Base-by-base conservation (phyloP, 257 asterid species). In the Plantago elongata region DNA sequence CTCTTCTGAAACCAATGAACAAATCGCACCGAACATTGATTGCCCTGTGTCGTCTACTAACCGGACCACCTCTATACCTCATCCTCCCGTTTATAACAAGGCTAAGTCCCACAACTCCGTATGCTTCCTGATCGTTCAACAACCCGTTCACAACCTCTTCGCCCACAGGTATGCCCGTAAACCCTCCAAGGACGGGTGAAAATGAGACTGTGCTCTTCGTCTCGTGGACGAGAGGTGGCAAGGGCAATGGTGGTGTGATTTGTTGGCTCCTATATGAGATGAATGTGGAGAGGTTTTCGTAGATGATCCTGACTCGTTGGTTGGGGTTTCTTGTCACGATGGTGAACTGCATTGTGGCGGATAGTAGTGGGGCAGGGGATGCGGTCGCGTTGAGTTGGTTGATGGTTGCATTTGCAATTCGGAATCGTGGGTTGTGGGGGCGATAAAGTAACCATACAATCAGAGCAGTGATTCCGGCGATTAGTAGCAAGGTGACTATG, bases 331-430 rank as follows among this genome's bases (percentile, higher is more conserved):
- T 37, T 40, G 34, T 54, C 9, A 54, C 15, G 43, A 54, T 37
- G 10, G 59, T 54, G 59, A 54, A 54, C 17, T 54, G 59, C 59
- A 54, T 54, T 15, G 59, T 40, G 42, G 59, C 59, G 9, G 59
- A 11, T 1, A 54, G 42, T 10, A 18, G 59, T 9, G 59, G 59
- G 40, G 7, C 40, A 0, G 59, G 59, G 3, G 59, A 54, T 3
- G 42, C 27, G 16, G 59, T 27, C 10, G 59, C 42, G 15, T 29
- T 54, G 59, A 54, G 59, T 12, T 54, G 59, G 59, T 54, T 5
- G 15, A 54, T 40, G 9, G 10, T 54, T n/a, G 59, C 59, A 29
- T 12, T 54, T 13, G 18, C 42, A 1, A 54, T 37, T 9, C 59
- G 38, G 17, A 54, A 54, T 3, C 9, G 29, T 0, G 59, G 59